Base-by-base conservation (phyloP, 331 rosid genomes). In the Malus hybrid region DNA sequence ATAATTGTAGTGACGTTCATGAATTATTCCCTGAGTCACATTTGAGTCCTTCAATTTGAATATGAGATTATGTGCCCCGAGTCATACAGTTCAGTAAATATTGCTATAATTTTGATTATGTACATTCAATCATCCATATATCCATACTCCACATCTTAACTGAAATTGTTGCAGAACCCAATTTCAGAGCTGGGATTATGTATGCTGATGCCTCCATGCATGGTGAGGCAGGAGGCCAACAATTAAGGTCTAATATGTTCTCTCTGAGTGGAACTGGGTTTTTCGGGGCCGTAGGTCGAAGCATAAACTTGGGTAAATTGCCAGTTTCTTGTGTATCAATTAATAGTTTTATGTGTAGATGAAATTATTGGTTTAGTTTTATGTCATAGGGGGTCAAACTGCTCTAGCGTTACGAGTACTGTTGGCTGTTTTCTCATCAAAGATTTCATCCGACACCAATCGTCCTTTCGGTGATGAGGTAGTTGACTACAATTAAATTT, bases 121-220 rank as follows among this genome's bases (percentile, higher is more conserved):
- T 39, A 39, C 46, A 10, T 39, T 39, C 46, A 39, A 3, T 39
- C 46, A 39, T 39, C 13, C 46, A 10, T 39, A 10, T 39, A 39
- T 39, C 46, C 46, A 39, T 39, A 39, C 46, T 39, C 46, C 46
- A 39, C 80, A 83, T 85, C 85, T 83, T 81, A 90, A 83, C 84
- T 78, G 72, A 82, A 81, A 79, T 80, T 87, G 83, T 72, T 81
- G 85, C 94, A 93, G 97, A 81, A 80, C 83, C 85, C 73, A 67
- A 83, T 87, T 94, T 86, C 95, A 91, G 97, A 94, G 97, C 97
- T 82, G 98, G 97, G 85, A 91, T 91, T 75, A 94, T 94, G 98
- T 91, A 90, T 75, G 83, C 82, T 50, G 29, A 61, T 12, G 64
- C 13, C 64, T 75, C 86, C 66, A 84, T 80, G 16, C 67, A 87